These are phyloP conservation scores for Skeletonema menzelii DNA, from an alignment of 108 stramenopile species.

Conservation along the genomic window DNA sequence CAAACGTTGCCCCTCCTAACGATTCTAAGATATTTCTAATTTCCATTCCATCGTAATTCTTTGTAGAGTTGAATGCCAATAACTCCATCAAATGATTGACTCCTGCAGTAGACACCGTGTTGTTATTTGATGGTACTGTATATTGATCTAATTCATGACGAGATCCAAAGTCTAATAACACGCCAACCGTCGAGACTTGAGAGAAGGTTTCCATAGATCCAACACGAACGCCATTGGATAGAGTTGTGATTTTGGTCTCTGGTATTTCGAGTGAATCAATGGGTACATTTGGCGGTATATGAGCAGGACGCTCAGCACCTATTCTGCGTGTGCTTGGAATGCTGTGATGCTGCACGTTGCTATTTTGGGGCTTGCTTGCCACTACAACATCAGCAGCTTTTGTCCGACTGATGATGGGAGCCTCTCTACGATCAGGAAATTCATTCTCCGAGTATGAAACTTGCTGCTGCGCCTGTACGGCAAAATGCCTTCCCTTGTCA, in stretches of 20 bases:
- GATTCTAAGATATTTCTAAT: slow-evolving; percentile 61
- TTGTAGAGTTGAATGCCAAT: slow-evolving; percentile 86
- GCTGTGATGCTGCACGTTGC: not conserved
- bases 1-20: slow-evolving; percentile 80
- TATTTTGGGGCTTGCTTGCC: slow-evolving; percentile 15
- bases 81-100: slow-evolving; percentile 91
- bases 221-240: slow-evolving; percentile 88
- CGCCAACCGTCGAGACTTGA: slow-evolving; percentile 77
- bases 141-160: slow-evolving; percentile 64
- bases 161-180: slow-evolving; percentile 75
- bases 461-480: not conserved
- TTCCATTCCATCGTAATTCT: slow-evolving; percentile 40
- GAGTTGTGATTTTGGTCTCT: slow-evolving; percentile 66
- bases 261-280: slow-evolving; percentile 54
- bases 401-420: slow-evolving; percentile 66
- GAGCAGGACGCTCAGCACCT: slow-evolving; percentile 38
- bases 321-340: slow-evolving; percentile 40
- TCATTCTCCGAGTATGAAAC: slow-evolving; percentile 50
- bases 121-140: slow-evolving; percentile 1
- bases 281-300: slow-evolving; percentile 64
- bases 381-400: slow-evolving; percentile 24
- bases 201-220: slow-evolving; percentile 87
- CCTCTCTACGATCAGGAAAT: slow-evolving; percentile 74
- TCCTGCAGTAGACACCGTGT: slow-evolving; percentile 50
- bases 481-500: not conserved